Percentiles rank a stretch among this genome's conserved stretches.
phyloP scores from a whole-genome alignment of 345 rosid genomes.

The Lepidium africanum region DNA sequence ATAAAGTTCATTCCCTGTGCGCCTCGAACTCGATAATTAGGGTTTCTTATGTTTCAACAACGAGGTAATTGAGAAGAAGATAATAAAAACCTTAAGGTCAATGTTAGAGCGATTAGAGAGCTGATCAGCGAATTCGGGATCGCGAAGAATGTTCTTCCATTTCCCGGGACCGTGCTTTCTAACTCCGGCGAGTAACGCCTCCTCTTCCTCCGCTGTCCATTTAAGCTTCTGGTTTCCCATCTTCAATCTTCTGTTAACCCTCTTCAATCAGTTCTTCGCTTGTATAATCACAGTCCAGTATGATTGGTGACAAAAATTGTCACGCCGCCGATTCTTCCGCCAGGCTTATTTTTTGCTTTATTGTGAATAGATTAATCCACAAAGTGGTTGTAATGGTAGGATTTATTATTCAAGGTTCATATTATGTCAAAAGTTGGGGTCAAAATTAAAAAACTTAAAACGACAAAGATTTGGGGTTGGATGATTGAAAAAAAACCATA shows the following conservation, averaged over 20 bases:
- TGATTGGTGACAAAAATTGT: neutral
- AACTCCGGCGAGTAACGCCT: slow-evolving; percentile 64
- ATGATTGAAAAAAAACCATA: neutral
- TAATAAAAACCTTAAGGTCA: slow-evolving; percentile 66
- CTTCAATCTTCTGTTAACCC: neutral
- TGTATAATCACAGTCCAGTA: neutral
- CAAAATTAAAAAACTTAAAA: neutral
- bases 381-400: neutral
- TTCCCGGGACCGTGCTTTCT: slow-evolving; percentile 73
- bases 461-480: neutral
- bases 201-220: slow-evolving; percentile 81
- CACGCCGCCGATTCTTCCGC: slow-evolving; percentile 1
- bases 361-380: neutral
- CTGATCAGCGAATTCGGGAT: slow-evolving; percentile 54
- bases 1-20: neutral
- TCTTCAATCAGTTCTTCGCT: neutral
- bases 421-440: neutral
- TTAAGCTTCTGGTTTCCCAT: slow-evolving; percentile 89
- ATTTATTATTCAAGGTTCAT: neutral
- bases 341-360: neutral
- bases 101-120: slow-evolving; percentile 72
- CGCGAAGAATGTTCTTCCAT: slow-evolving; percentile 79
- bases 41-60: neutral
- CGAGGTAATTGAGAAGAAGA: neutral
- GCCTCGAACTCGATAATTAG: neutral